Conservation (phyloP, 352 stramenopile genomes). For the Pythium dissimile region DNA sequence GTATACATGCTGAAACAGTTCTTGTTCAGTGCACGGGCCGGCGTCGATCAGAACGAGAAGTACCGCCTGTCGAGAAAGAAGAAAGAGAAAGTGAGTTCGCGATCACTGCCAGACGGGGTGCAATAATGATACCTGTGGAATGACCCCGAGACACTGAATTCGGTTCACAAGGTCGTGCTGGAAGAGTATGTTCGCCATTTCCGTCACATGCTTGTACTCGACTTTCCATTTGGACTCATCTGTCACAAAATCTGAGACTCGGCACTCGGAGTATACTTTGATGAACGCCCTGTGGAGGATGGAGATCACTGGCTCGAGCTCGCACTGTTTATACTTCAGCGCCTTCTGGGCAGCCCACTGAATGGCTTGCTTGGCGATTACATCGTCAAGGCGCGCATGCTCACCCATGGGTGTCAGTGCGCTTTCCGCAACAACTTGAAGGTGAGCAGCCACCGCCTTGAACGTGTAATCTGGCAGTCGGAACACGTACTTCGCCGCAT, state of each 20-base stretch:
- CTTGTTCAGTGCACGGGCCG: constrained; percentile 14
- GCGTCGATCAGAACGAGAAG: constrained; percentile 20
- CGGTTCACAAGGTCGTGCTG: constrained; percentile 16
- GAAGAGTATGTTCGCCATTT: constrained; percentile 5
- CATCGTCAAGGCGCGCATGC: neutral
- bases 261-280: neutral
- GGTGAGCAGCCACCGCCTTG: neutral
- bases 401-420: neutral
- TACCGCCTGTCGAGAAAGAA: constrained; percentile 10
- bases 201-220: constrained; percentile 8
- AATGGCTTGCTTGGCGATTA: constrained; percentile 10
- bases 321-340: constrained; percentile 6
- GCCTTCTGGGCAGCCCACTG: constrained; percentile 14
- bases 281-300: constrained; percentile 1
- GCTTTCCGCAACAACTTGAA: neutral
- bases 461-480: constrained; percentile 5
- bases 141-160: constrained; percentile 8
- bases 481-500: constrained; percentile 8
- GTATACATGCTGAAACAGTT: constrained; percentile 9
- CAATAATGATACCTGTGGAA: neutral
- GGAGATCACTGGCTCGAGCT: constrained; percentile 10
- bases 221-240: constrained; percentile 1
- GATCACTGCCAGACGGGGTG: neutral
- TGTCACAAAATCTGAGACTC: neutral
- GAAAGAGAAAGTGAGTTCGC: neutral